Base-by-base conservation (phyloP, 352 stramenopile genomes). In the Aphanomyces cochlioides region DNA sequence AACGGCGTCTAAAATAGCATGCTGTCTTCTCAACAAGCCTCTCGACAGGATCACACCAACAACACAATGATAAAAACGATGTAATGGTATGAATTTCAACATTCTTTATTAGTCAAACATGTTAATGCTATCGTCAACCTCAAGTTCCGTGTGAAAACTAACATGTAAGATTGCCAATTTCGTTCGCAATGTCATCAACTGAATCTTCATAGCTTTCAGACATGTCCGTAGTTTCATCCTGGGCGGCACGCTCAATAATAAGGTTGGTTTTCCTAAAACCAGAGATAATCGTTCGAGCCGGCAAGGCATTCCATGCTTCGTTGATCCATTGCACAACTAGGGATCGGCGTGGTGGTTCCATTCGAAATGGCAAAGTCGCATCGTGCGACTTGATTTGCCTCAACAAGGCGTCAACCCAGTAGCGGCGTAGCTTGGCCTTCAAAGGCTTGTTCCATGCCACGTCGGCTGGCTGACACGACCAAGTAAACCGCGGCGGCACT, bases 361-460 rank as follows among this genome's bases (percentile, higher is more conserved):
- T 58, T 19, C 50, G 3, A 36, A 58, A 3, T 19, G 1, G 50
- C 17, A 36, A 1, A 58, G 7, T 36, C 13, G 19, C 21, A 19
- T 58, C 50, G 50, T 36, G 50, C 3, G 21, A 12, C n/a, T 60
- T 8, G 15, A 67, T 66, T 67, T 67, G 60, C 7, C 8, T 41
- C 19, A 37, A n/a, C 10, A 67, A 21, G 28, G 39, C 10, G 21
- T 47, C 21, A n/a, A 67, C 8, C 5, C 60, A 67, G 8, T 28
- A 57, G 12, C 47, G 41, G 12, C 60, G 60, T 10, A 67, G 40
- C 60, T 37, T 43, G 43, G 17, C 28, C 47, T 79, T 76, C 5
- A 78, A 38, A 7, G 72, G 72, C 43, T 73, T 72, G 17, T 73
- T 74, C 74, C 67, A 79, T 2, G 63, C 74, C 21, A 77, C 57